Evolutionary conservation across 306 rosid genomes (phyloP), one percentile per base, ranked within the genome.

Genomic region (Delonix regia): DNA sequence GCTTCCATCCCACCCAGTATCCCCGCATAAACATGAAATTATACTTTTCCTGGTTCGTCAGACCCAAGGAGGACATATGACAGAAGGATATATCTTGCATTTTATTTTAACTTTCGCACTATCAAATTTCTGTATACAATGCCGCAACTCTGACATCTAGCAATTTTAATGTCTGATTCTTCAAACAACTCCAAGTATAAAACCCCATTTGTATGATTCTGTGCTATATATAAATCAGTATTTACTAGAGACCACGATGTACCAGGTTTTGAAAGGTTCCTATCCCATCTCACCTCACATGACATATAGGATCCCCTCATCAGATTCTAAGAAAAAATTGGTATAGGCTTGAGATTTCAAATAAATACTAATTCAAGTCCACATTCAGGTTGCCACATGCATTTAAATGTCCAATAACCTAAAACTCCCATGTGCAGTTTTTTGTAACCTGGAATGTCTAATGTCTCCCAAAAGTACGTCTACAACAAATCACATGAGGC

Each of bases 351-450:
- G 78, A 51, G 68, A 64, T 39, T 73, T 73, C 70, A 80, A 9
- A 73, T 79, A 71, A 51, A 73, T 28, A 28, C 21, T 63, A 73
- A 63, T 48, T 48, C 51, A n/a, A 39, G 24, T 56, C 77, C 56
- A 68, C 71, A 44, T 16, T 51, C 57, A 63, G 79, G 44, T 36
- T 33, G 61, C 61, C 41, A 5, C 18, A 59, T 22, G 64, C 36
- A 25, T 44, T 12, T 12, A 73, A 7, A 11, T 80, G 51, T 33
- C 80, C 64, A 47, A 33, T 33, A 18, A 73, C 30, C 56, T 18
- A 73, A 64, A 42, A 49, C 66, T 30, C 21, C 39, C 25, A 55
- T 18, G 60, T 16, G 55, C 14, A 68, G 33, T 38, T 19, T 51
- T 52, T 64, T 73, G 44, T 15, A 22, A 62, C 1, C 44, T 19